Percentiles rank a stretch among this genome's conserved stretches.
These are phyloP conservation scores for Oropetium thomaeum DNA, from an alignment of 176 grass and related monocot genomes.

Conservation along the genomic window DNA sequence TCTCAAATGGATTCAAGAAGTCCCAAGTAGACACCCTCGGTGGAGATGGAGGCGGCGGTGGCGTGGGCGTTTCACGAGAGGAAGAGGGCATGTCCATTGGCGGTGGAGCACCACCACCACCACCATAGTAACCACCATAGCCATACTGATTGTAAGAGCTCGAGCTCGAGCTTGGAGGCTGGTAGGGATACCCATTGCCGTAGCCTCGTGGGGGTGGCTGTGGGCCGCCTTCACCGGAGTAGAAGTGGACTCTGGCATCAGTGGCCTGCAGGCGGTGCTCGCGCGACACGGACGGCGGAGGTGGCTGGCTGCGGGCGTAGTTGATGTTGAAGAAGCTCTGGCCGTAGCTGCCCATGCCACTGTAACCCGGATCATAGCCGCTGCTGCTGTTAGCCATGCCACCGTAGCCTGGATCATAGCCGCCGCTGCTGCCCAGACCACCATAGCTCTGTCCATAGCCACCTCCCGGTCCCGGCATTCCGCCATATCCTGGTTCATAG, in stretches of 20 bases:
- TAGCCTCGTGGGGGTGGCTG: constrained; percentile 40
- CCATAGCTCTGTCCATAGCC: constrained; percentile 27
- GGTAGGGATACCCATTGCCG: constrained; percentile 37
- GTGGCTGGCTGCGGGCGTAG: constrained; percentile 56
- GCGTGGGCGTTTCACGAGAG: constrained; percentile 28
- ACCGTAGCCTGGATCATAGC: constrained; percentile 34
- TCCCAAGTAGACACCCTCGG: constrained; percentile 93
- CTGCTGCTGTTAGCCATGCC: constrained; percentile 11
- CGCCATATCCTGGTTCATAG: constrained; percentile 20
- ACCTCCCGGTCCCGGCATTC: neutral
- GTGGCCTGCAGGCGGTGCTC: constrained; percentile 40
- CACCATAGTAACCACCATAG: constrained; percentile 43
- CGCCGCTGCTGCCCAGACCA: neutral
- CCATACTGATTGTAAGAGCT: constrained; percentile 47
- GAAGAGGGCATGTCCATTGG: constrained; percentile 35
- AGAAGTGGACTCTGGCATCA: constrained; percentile 41
- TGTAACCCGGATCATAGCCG: constrained; percentile 32
- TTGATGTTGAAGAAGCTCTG: constrained; percentile 65
- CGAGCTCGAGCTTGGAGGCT: constrained; percentile 53
- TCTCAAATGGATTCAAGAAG: constrained; percentile 87
- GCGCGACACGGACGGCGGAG: constrained; percentile 33
- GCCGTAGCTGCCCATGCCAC: constrained; percentile 36
- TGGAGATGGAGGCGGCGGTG: constrained; percentile 71
- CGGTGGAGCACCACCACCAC: constrained; percentile 36
- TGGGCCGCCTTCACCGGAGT: constrained; percentile 14